Evolutionary conservation across 352 stramenopile genomes (phyloP).

Genomic region (Pythium sukuiense): DNA sequence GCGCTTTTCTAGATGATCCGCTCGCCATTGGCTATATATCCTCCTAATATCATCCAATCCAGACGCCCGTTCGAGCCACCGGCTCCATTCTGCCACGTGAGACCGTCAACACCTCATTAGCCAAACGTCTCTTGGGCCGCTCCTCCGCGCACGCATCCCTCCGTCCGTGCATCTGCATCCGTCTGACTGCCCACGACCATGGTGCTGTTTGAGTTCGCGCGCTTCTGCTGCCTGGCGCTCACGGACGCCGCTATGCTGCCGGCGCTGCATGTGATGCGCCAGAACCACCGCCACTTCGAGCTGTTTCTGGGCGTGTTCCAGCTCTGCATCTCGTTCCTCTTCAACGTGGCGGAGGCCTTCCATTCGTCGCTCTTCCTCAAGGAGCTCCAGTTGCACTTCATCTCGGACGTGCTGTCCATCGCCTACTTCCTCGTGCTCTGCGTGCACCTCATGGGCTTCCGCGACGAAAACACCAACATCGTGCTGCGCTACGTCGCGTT

Average conservation of each 20-base stretch:
- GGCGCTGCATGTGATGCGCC: constrained; percentile 75
- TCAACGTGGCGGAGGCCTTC: constrained; percentile 81
- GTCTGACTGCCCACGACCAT: not conserved
- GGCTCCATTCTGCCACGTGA: not conserved
- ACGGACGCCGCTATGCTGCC: constrained; percentile 76
- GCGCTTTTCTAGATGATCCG: not conserved
- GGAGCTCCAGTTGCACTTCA: constrained; percentile 83
- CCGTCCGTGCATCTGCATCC: not conserved
- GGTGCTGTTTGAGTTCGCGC: constrained; percentile 38
- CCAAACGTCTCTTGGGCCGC: not conserved
- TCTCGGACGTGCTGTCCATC: constrained; percentile 86
- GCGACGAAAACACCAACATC: constrained; percentile 84
- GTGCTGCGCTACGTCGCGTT: constrained; percentile 85
- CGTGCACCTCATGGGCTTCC: constrained; percentile 84
- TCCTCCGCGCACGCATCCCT: not conserved
- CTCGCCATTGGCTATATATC: constrained; percentile 5
- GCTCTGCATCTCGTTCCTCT: constrained; percentile 75
- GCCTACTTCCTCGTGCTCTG: constrained; percentile 85
- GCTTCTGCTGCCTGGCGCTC: constrained; percentile 72
- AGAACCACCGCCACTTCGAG: constrained; percentile 87
- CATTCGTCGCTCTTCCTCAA: constrained; percentile 63
- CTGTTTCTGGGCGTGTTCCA: constrained; percentile 87
- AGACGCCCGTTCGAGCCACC: not conserved
- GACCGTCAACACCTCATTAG: not conserved
- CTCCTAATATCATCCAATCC: constrained; percentile 3